Conservation (phyloP, 495 filamentous ascomycete genomes). For the Penicillium mononematosum region DNA sequence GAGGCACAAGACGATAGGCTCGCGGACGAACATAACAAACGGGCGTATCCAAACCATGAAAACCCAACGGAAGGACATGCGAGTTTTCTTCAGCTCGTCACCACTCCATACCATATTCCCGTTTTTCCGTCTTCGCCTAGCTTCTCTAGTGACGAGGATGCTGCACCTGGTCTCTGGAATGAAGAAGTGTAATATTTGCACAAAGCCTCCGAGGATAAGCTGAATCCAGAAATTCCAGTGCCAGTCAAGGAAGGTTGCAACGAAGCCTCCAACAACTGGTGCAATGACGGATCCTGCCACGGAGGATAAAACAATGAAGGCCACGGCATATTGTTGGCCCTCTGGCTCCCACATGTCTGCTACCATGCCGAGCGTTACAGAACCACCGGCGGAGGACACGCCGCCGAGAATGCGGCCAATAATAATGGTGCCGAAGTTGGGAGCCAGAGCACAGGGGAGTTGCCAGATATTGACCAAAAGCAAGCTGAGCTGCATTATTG, state of each 20-base stretch:
- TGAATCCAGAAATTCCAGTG: constrained; percentile 81
- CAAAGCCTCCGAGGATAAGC: constrained; percentile 68
- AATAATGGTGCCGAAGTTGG: constrained; percentile 66
- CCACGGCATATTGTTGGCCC: constrained; percentile 63
- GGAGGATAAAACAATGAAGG: constrained; percentile 74
- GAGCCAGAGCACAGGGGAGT: constrained; percentile 67
- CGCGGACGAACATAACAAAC: constrained; percentile 75
- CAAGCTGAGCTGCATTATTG: constrained; percentile 67
- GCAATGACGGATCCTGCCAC: constrained; percentile 76
- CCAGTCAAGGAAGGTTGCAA: constrained; percentile 64
- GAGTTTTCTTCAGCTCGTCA: constrained; percentile 53
- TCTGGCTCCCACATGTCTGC: constrained; percentile 78
- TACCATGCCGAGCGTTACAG: constrained; percentile 82
- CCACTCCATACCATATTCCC: constrained; percentile 62
- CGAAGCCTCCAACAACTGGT: constrained; percentile 76
- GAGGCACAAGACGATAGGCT: constrained; percentile 71
- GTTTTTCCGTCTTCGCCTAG: constrained; percentile 58
- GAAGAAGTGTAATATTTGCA: constrained; percentile 63
- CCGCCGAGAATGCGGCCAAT: constrained; percentile 67
- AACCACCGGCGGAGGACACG: constrained; percentile 72
- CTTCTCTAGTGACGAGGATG: constrained; percentile 65
- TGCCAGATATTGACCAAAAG: constrained; percentile 75
- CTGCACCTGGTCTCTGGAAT: constrained; percentile 68
- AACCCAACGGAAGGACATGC: constrained; percentile 55
- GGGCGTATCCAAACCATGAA: constrained; percentile 66